Base-by-base conservation (phyloP, 305 asterid species). In the Fraxinus sp. region DNA sequence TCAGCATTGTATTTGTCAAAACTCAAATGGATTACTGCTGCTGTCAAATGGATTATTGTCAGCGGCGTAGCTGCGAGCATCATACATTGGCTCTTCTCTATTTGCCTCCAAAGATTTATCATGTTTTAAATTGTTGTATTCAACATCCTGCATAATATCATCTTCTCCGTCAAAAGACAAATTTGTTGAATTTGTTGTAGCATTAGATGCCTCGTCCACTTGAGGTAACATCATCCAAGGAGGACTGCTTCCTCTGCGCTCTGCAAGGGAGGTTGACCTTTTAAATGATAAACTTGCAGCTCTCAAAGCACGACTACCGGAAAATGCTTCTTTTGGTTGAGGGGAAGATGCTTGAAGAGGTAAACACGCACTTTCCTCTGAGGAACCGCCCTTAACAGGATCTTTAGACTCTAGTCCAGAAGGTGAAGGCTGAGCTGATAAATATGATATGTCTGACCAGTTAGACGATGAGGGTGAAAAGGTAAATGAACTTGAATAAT, bases 391-490 rank as follows among this genome's bases (percentile, higher is more conserved):
- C 86, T 85, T 88, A 33, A 74, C 37, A 83, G 71, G 81, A 80
- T 83, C 74, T n/a, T 78, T 82, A 5, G 84, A 74, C 77, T 89
- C 95, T 33, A 81, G 74, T 77, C 85, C 85, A 20, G 84, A 80
- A 32, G 94, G 97, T 8, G 98, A 93, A 39, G 94, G 93, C 85
- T 89, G 94, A 78, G 95, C 90, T 52, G 99, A 88, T 70, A 86
- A 81, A 84, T 83, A 87, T 16, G 96, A 89, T 77, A 89, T 81
- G 88, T 94, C 97, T 24, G 97, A 95, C 93, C 94, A 94, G 87
- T 94, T 92, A 85, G 98, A 93, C 5, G 99, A 95, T 14, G 98
- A 88, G 74, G 97, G 99, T 0, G 97, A 95, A 86, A 91, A 89
- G 78, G 93, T 91, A 86, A 92, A 94, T 16, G 95, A 93, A 80